phyloP scores from a whole-genome alignment of 1,284 basidiomycete species.

The Marasmius oreades region DNA sequence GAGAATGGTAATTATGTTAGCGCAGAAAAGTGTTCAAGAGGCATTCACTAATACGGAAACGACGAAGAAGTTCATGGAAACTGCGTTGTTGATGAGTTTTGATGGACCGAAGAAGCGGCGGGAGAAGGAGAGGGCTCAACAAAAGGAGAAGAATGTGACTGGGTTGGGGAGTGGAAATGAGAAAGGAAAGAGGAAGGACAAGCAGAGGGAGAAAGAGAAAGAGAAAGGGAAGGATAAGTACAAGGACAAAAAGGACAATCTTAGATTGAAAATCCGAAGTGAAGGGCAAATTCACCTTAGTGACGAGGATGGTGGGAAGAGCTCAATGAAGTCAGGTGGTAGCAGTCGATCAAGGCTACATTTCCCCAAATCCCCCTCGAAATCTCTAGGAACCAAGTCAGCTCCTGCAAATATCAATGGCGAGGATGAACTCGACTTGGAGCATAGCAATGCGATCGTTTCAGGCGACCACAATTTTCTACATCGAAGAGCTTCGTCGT shows the following conservation, averaged over 20 bases:
- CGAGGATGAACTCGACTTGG: background rate
- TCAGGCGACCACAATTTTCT: background rate
- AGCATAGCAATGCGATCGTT: background rate
- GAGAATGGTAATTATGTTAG: background rate
- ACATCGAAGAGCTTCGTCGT: background rate
- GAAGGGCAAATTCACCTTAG: background rate
- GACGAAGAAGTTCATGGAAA: slow-evolving; percentile 2
- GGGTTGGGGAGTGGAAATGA: background rate
- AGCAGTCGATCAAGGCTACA: background rate
- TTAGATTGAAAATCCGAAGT: background rate
- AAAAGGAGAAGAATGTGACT: background rate
- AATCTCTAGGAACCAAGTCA: background rate
- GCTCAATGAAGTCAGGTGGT: background rate
- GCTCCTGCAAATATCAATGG: background rate
- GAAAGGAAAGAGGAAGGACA: background rate
- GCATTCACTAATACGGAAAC: slow-evolving; percentile 2
- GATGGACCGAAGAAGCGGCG: background rate
- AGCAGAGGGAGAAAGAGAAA: background rate
- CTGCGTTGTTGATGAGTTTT: slow-evolving; percentile 2
- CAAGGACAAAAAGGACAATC: background rate
- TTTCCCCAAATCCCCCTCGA: background rate
- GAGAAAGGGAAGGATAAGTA: background rate
- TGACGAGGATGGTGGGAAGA: background rate
- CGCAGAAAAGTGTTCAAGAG: slow-evolving; percentile 1
- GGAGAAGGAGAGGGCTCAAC: background rate